Conservation (phyloP, 2,329 filamentous ascomycete genomes). For the Thermomyces lanuginosus region DNA sequence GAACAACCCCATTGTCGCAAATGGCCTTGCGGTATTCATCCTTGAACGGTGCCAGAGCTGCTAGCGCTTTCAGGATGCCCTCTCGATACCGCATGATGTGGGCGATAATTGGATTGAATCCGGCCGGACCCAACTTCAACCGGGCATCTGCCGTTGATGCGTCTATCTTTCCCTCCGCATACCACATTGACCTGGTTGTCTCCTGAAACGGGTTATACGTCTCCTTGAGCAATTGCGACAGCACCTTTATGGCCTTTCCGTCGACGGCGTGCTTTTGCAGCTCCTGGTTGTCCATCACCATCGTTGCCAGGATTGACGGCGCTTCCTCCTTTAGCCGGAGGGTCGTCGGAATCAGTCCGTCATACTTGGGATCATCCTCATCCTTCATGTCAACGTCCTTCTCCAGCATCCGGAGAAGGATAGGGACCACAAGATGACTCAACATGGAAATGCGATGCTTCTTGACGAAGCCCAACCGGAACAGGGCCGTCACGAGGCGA, state of each 20-base stretch:
- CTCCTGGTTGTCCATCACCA: conserved; percentile 61
- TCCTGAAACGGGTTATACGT: conserved; percentile 45
- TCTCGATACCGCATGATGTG: conserved; percentile 66
- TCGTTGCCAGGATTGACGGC: conserved; percentile 57
- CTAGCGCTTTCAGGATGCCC: conserved; percentile 59
- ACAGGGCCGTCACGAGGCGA: conserved; percentile 51
- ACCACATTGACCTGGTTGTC: conserved; percentile 39
- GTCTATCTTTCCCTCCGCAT: too few species aligned
- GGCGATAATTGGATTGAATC: conserved; percentile 42
- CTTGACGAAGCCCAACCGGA: conserved; percentile 49
- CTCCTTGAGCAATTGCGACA: conserved; percentile 48
- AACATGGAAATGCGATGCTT: conserved; percentile 49
- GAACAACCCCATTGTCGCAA: conserved; percentile 63
- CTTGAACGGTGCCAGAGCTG: conserved; percentile 64
- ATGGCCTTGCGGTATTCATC: conserved; percentile 72
- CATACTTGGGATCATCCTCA: conserved; percentile 24
- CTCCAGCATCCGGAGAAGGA: conserved; percentile 50
- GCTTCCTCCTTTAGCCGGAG: conserved; percentile 50
- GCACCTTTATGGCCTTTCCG: conserved; percentile 42
- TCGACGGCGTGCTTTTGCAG: conserved; percentile 74
- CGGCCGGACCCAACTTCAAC: conserved; percentile 42
- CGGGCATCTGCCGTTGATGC: conserved; percentile 16
- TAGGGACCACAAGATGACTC: conserved; percentile 51
- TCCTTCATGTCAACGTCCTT: conserved; percentile 30
- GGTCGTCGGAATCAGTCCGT: conserved; percentile 24